Percentiles rank a stretch among this genome's conserved stretches.
Conservation (phyloP, 345 rosid genomes). For the Camelina laxa region DNA sequence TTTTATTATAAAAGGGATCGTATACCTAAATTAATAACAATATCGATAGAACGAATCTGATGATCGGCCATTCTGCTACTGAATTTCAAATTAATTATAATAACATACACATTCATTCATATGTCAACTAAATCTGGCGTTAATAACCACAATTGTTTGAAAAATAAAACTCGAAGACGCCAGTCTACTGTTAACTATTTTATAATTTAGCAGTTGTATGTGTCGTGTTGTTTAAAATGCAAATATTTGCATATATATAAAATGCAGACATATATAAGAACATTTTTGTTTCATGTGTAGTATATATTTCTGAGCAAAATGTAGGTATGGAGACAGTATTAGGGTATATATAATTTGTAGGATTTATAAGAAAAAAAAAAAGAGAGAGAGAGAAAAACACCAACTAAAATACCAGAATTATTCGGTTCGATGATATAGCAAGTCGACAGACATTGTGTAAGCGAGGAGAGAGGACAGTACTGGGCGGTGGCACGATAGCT, state of each 20-base stretch:
- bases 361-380: background rate
- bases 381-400: background rate
- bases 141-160: slow-evolving; percentile 9
- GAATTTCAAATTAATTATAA: background rate
- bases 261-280: background rate
- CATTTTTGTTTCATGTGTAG: background rate
- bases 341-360: background rate
- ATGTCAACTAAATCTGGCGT: slow-evolving; percentile 40
- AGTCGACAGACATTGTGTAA: slow-evolving; percentile 30
- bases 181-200: background rate
- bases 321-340: no score
- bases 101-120: no score
- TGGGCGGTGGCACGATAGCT: slow-evolving; percentile 30
- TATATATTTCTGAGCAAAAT: background rate
- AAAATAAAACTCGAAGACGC: slow-evolving; percentile 30
- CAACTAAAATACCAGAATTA: background rate
- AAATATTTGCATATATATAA: background rate
- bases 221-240: background rate
- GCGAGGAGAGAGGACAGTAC: slow-evolving; percentile 5
- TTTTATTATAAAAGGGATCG: background rate
- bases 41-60: slow-evolving; percentile 18
- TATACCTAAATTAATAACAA: background rate
- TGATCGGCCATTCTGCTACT: slow-evolving; percentile 3
- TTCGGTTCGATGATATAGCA: slow-evolving; percentile 7
- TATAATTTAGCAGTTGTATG: background rate